Evolutionary conservation across 805 yeast species (phyloP), one percentile per base, ranked within the genome.

Genomic region (Hanseniaspora mollemarum): DNA sequence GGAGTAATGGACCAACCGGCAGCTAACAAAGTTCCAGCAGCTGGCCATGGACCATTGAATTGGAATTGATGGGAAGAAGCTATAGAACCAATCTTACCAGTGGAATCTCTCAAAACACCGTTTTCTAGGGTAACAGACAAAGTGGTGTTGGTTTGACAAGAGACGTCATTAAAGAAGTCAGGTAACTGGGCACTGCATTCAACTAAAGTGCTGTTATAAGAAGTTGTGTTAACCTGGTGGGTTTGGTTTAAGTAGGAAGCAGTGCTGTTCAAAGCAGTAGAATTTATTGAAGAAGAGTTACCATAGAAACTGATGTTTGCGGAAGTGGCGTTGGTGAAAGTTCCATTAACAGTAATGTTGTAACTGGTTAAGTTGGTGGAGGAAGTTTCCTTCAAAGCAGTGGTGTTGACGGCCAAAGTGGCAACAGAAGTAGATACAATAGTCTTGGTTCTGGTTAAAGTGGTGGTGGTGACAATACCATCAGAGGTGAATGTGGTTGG

Each of bases 31-130:
- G 77, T 66, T 57, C 77, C 78, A 21, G 74, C 78, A 67, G 77
- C 81, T 50, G 81, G 81, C 62, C 80, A 78, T 44, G 80, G 80
- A 54, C 81, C 81, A 62, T 77, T 81, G 59, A 76, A 77, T 66
- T 77, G 81, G 71, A 77, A 75, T 67, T 77, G 83, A 64, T 76
- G 69, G 72, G 76, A 76, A 38, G 81, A 75, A 54, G 77, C 81
- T 65, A 77, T 76, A 41, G 81, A 72, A 52, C 81, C 81, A 56
- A 77, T 66, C 69, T 82, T 73, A 36, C 76, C 77, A 49, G 64
- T 52, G n/a, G 72, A 55, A 58, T 77, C 83, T 12, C 60, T 69
- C 57, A 78, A 68, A 37, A 73, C 59, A 42, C 74, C 62, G 16
- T 58, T 62, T 29, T 66, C 61, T 57, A 78, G 70, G 29, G 70